Conservation (phyloP, 495 filamentous ascomycete genomes). For the Glonium stellatum region DNA sequence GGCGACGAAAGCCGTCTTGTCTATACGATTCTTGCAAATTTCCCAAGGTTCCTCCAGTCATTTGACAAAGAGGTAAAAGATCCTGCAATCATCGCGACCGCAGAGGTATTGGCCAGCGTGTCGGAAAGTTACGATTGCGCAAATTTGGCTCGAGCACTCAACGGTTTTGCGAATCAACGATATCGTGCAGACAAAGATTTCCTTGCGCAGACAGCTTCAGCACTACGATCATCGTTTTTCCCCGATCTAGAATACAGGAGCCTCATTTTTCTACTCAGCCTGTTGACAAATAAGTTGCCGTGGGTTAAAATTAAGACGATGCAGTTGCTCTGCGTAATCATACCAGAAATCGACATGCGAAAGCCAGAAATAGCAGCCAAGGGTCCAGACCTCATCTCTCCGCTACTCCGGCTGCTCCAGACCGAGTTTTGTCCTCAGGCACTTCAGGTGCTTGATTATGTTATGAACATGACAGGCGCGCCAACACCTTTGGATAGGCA, state of each 20-base stretch:
- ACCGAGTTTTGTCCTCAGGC: slow-evolving; percentile 91
- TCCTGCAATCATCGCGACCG: slow-evolving; percentile 50
- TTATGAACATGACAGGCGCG: slow-evolving; percentile 79
- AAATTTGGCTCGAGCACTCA: slow-evolving; percentile 54
- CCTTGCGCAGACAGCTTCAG: slow-evolving; percentile 62
- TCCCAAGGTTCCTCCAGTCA: slow-evolving; percentile 77
- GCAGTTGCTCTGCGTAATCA: slow-evolving; percentile 76
- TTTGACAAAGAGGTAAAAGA: slow-evolving; percentile 61
- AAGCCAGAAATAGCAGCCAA: slow-evolving; percentile 83
- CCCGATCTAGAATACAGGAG: slow-evolving; percentile 76
- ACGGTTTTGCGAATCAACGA: slow-evolving; percentile 59
- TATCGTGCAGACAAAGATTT: slow-evolving; percentile 73
- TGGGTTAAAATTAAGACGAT: slow-evolving; percentile 92
- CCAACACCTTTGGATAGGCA: slow-evolving; percentile 81
- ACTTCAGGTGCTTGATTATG: slow-evolving; percentile 82
- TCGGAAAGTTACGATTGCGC: slow-evolving; percentile 62
- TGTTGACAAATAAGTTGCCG: slow-evolving; percentile 76
- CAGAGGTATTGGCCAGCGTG: slow-evolving; percentile 59
- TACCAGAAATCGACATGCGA: slow-evolving; percentile 89
- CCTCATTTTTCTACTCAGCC: slow-evolving; percentile 83
- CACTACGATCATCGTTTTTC: slow-evolving; percentile 72
- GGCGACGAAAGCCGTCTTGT: slow-evolving; percentile 75
- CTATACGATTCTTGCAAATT: slow-evolving; percentile 77
- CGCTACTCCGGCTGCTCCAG: slow-evolving; percentile 80
- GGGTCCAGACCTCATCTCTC: slow-evolving; percentile 92